Base-by-base conservation (phyloP, 192 early-diverging fungal genomes). In the Geosiphon pyriformis region DNA sequence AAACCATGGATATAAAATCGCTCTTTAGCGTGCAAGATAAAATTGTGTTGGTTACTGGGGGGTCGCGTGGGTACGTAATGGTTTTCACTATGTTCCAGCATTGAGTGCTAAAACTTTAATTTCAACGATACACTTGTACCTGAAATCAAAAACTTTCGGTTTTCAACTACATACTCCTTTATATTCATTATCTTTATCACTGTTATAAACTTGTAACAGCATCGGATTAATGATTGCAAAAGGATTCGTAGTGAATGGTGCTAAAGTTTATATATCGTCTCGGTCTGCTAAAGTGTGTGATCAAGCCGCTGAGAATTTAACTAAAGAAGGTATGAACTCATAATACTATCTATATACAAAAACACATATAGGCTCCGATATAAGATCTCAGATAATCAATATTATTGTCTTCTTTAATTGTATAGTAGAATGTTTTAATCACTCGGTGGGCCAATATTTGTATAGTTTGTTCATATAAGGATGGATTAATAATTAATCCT, bases 261-360 rank as follows among this genome's bases (percentile, higher is more conserved):
- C 90, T 61, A 88, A 81, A 72, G 95, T 97, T 26, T 97, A 94
- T 73, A 94, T 97, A 69, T 86, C 89, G 34, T 89, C 88, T 30
- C 83, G 95, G 65, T 23, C 7, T 0, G 27, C 15, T 12, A 20
- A 64, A 11, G 49, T 17, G 27, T 64, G 61, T 51, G 61, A 64
- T 52, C 17, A 64, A 35, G 49, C 52, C 34, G 61, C 61, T 4
- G 52, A 64, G 34, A 32, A 64, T 17, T 53, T 64, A 64, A 32
- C 31, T 32, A 47, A 25, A 30, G 11, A 51, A 52, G 61, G 61
- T 64, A n/a, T 6, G 1, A 20, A 26, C 46, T 47, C 17, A 47
- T 20, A 46, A n/a, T n/a, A n/a, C n/a, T n/a, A n/a, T n/a, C n/a
- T n/a, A n/a, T n/a, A n/a, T n/a, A n/a, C 37, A 42, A 10, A 42